Base-by-base conservation (phyloP, 768 basidiomycete genomes). In the Podaxis sp. region DNA sequence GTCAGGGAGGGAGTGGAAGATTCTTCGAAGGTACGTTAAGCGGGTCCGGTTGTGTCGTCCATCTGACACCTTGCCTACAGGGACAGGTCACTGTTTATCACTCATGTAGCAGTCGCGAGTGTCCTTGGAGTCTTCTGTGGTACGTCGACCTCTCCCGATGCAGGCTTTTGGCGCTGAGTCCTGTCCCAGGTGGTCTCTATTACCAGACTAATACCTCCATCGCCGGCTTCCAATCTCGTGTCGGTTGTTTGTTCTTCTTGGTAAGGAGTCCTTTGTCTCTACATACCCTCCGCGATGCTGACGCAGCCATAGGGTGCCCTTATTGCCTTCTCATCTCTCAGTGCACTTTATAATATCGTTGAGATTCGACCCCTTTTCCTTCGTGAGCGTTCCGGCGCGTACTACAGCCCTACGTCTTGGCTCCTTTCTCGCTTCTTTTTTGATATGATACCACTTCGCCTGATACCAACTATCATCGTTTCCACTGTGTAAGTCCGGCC, bases 181-280 rank as follows among this genome's bases (percentile, higher is more conserved):
- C 13, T 38, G 54, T 27, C 61, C 3, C 59, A 89, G 91, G 93
- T 59, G 95, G 95, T 0, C 72, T 96, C 59, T 97, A 95, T 70
- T 98, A 79, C 74, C 71, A 94, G 28, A 94, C 92, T 0, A 83
- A 81, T 37, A 75, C 83, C 18, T 89, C 85, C 3, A 96, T 97
- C 63, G 91, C 94, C 25, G 95, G 95, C 1, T 97, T 97, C 80
- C 95, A 97, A 70, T 90, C 89, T 38, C 83, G 95, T 32, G 82
- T 98, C n/a, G 95, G 95, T 32, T 92, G 90, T 65, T 73, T 98
- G 44, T 97, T 98, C 81, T 98, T 98, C 85, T 71, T 97, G 67
- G 91, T 91, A 64, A 36, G 75, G 64, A 35, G 23, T 71, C 16
- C 32, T 62, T 23, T 27, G 27, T 51, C 11, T 11, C 32, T 32